A percentile compares a stretch with the other conserved stretches of the same genome.
These are phyloP conservation scores for Hyaloscypha hepaticicola DNA, from an alignment of 495 filamentous ascomycete genomes.

Conservation along the genomic window DNA sequence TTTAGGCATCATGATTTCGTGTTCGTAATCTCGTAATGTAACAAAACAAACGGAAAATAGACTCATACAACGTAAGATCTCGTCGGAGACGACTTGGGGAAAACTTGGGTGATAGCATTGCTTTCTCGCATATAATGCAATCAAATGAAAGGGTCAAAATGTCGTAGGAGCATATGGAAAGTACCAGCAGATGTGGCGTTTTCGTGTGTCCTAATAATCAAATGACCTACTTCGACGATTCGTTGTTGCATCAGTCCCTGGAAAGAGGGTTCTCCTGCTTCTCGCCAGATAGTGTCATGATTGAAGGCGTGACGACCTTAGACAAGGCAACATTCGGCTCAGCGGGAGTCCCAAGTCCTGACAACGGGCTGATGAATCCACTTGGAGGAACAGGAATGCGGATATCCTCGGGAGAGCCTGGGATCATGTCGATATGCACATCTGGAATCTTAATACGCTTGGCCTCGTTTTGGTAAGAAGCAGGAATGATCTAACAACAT, in stretches of 20 bases:
- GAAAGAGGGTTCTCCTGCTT: slow-evolving; percentile 16
- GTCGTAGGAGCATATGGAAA: neutral
- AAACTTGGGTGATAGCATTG: neutral
- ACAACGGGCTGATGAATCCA: slow-evolving; percentile 25
- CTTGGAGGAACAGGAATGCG: slow-evolving; percentile 64
- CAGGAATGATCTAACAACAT: slow-evolving; percentile 75
- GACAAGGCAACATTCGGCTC: neutral
- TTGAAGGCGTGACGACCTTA: neutral
- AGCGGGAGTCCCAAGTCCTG: slow-evolving; percentile 29
- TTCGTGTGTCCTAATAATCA: neutral
- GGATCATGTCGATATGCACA: slow-evolving; percentile 57
- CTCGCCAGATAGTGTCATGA: neutral
- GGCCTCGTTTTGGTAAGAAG: slow-evolving; percentile 93
- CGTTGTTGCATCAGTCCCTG: neutral
- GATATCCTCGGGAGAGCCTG: slow-evolving; percentile 76
- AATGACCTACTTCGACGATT: neutral
- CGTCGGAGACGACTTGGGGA: neutral
- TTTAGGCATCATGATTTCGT: neutral
- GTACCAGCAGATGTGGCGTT: neutral
- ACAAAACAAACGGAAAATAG: neutral
- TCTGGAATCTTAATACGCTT: slow-evolving; percentile 78
- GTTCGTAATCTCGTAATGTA: neutral
- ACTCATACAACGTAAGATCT: slow-evolving; percentile 1
- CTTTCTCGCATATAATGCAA: no score
- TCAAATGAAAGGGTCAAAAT: neutral